These are phyloP conservation scores for Leccinum boreale DNA, from an alignment of 768 basidiomycete genomes.

Conservation along the genomic window DNA sequence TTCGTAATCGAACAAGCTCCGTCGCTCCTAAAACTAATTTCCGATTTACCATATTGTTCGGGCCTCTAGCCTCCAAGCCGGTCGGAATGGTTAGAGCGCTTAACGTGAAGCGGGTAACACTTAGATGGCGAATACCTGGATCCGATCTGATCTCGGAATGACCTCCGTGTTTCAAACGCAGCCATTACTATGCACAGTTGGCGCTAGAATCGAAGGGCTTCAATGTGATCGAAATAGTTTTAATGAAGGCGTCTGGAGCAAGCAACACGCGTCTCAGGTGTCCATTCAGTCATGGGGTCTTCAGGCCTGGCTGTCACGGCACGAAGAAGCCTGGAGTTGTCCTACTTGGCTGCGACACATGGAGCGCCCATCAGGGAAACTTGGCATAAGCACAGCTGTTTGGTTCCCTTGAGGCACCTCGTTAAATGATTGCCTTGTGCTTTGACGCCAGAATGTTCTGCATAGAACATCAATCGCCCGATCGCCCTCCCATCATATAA, in stretches of 20 bases:
- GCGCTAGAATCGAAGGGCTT: background rate
- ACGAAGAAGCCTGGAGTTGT: background rate
- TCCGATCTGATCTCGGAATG: background rate
- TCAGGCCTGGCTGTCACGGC: constrained; percentile 8
- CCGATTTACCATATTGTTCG: background rate
- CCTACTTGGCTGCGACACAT: background rate
- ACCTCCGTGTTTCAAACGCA: constrained; percentile 3
- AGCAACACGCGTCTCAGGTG: background rate
- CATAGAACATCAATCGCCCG: background rate
- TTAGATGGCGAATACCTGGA: background rate
- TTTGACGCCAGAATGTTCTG: constrained; percentile 1
- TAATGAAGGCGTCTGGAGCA: constrained; percentile 3
- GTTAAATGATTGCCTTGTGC: background rate
- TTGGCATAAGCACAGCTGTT: background rate
- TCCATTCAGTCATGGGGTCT: background rate
- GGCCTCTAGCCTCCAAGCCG: background rate
- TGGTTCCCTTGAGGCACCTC: background rate
- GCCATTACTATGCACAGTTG: background rate
- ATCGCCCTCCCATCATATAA: background rate
- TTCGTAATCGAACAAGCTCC: background rate
- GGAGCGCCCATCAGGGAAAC: constrained; percentile 1
- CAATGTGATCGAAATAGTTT: background rate
- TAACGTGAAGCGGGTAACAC: background rate
- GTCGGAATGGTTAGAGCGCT: background rate
- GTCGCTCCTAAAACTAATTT: background rate